Evolutionary conservation across 2,329 filamentous ascomycete genomes (phyloP), one percentile per base, ranked within the genome.

Genomic region (Xylaria multiplex): DNA sequence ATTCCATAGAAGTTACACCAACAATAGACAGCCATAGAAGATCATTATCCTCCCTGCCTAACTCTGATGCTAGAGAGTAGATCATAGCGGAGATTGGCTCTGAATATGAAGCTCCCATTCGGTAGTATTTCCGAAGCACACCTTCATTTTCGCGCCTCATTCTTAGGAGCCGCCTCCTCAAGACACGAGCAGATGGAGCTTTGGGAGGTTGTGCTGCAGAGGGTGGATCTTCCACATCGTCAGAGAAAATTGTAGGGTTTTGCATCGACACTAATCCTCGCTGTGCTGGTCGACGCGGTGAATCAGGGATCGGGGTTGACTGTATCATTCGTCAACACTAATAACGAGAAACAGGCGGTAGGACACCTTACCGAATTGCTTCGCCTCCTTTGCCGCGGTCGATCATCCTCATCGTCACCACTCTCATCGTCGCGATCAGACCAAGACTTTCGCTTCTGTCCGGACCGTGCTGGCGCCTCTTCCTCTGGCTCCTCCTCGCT

Each of bases 21-120:
- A 99, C 93, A 74, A 98, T 97, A 6, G 93, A 90, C 65, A 97
- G 86, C 96, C 96, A 99, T 14, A 99, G 84, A 24, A 98, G 84
- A 74, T 99, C 94, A 74, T 98, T 99, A 78, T 98, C 95, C 83
- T 98, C 96, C 59, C 94, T 91, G 68, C 96, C 96, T 6, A 99
- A 87, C 76, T 98, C 96, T 1, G 94, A 97, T 1, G 95, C 96
- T 14, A 99, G 84, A 0, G 93, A 96, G 79, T 98, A 99, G 75
- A 97, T 88, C 81, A 98, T 90, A 0, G 94, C 97, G 0, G 94
- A 96, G 62, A 98, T 92, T 0, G 96, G 96, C 77, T 99, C 96
- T 0, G 95, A 95, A 76, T 97, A 97, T 1, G 93, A 97, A 2
- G 92, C 90, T 46, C 96, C 96, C 35, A 93, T 86, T 32, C 89